phyloP scores from a whole-genome alignment of 2,329 filamentous ascomycete species.

The Boeremia exigua region DNA sequence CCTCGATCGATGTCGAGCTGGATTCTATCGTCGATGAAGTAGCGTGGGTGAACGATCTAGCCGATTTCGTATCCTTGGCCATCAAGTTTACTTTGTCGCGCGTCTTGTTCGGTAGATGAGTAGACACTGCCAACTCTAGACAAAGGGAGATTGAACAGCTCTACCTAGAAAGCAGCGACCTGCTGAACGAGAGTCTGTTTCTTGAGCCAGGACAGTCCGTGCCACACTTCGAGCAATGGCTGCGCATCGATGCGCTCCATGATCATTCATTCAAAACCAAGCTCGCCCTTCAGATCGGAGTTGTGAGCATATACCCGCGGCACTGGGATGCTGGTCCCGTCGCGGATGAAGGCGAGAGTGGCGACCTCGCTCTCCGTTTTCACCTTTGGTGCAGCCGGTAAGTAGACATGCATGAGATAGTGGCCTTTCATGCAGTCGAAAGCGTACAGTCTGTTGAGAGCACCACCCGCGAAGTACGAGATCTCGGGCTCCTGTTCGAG shows the following conservation, averaged over 20 bases:
- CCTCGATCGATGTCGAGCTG: neutral
- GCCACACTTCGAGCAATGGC: neutral
- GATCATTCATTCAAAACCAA: neutral
- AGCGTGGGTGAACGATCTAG: neutral
- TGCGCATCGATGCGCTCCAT: neutral
- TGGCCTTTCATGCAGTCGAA: too few relatives aligned
- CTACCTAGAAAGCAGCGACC: neutral
- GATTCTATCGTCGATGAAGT: neutral
- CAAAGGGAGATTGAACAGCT: neutral
- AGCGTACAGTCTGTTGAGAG: too few relatives aligned
- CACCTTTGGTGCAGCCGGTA: neutral
- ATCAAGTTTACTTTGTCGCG: neutral
- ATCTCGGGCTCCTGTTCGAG: too few relatives aligned
- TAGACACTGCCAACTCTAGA: neutral
- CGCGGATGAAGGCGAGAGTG: neutral
- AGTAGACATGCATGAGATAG: too few relatives aligned
- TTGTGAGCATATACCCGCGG: neutral
- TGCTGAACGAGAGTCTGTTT: neutral
- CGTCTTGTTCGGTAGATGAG: neutral
- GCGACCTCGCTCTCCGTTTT: slow-evolving; percentile 15
- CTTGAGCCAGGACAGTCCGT: neutral
- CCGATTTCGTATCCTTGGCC: neutral
- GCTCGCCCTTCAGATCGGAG: neutral
- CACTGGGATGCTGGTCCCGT: neutral
- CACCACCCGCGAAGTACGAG: too few relatives aligned